Evolutionary conservation across 2,329 filamentous ascomycete species (phyloP), one percentile per base, ranked within the genome.

Genomic region (Nothomitra cinnamomea): DNA sequence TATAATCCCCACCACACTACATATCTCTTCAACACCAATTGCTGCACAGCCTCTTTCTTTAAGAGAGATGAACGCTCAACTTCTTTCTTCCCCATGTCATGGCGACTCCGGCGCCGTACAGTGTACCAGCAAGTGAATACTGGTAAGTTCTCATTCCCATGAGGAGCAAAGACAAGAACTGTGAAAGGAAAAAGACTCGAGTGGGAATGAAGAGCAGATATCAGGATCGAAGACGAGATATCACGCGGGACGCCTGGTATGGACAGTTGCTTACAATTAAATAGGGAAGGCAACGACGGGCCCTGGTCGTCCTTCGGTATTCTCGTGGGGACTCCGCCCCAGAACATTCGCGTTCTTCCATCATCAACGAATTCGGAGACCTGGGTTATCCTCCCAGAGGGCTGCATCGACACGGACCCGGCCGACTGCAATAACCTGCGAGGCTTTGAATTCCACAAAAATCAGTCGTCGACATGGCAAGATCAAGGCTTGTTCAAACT

Each of bases 321-420:
- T 56, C 75, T 69, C 60, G 72, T 76, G 17, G 80, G 79, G 51
- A 69, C 66, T 6, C 75, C 77, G 12, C 63, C 65, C 22, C 74
- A 78, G 61, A 66, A 68, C 54, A 68, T 79, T 32, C 73, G 76
- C 58, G 72, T 80, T 51, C 69, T 77, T 12, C 72, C 82, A 51
- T 86, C 81, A 61, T 87, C 83, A 4, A 74, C 76, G 12, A 72
- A 81, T 41, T 84, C 84, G 36, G 82, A 87, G 64, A 79, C 82
- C 43, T 87, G 83, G 82, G 74, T 79, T 2, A 69, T 87, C 38
- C 72, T 80, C 52, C 68, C 73, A 1, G 70, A 72, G 55, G 80
- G 78, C 54, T 83, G 79, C 57, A 60, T 62, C 7, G 56, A 62
- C 10, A 62, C 63, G 48, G 57, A 62, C 54, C 57, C 61, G 45